Conservation (phyloP, 2,329 filamentous ascomycete genomes). For the Colletotrichum siamense region DNA sequence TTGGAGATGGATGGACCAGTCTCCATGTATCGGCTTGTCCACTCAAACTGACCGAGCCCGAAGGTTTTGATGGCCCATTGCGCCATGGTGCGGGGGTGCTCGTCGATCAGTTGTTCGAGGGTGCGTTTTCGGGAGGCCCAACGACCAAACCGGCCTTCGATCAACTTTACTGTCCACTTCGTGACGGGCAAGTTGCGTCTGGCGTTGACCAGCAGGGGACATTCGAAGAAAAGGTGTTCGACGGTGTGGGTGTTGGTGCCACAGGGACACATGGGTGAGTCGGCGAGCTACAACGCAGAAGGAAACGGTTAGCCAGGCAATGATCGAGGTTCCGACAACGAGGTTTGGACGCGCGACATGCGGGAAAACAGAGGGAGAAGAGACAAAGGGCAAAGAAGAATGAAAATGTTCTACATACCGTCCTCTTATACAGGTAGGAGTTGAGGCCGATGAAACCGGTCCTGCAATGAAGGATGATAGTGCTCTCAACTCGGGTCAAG, state of each 20-base stretch:
- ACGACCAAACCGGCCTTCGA: not conserved
- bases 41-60: not conserved
- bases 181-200: not conserved
- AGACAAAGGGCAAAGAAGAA: not conserved
- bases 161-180: not conserved
- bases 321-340: not conserved
- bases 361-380: not conserved
- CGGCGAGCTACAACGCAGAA: not conserved
- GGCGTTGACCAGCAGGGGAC: not conserved
- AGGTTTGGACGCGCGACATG: not conserved
- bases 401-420: not conserved
- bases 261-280: not conserved
- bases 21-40: not conserved
- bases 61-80: not conserved
- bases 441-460: not conserved
- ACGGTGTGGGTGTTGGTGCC: not conserved
- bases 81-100: not conserved
- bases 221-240: not conserved
- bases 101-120: not conserved
- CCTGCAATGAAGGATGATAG: not conserved
- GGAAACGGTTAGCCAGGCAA: not conserved
- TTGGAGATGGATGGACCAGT: not conserved
- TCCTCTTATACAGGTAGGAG: not conserved
- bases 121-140: not conserved
- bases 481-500: not conserved